Evolutionary conservation across 2,329 filamentous ascomycete genomes (phyloP), one percentile per base, ranked within the genome.

Genomic region (Aspergillus caelatus): DNA sequence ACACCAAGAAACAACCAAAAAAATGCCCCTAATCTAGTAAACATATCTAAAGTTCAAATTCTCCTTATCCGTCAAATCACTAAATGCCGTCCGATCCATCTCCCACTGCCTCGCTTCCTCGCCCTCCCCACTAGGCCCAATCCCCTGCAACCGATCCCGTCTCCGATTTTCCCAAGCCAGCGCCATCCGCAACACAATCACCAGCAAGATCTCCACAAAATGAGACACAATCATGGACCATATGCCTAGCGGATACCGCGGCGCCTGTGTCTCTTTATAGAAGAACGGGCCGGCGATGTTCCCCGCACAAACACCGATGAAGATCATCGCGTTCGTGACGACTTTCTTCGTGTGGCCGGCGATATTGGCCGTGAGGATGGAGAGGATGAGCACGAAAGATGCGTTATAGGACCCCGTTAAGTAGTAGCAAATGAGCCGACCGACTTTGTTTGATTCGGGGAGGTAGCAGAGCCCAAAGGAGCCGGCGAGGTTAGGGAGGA

Each of bases 281-380:
- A 89, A 89, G 74, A 89, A 88, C 0, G 88, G 88, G 0, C 86
- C 84, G 4, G 81, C 83, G 48, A 89, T 87, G 68, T 89, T 89
- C 5, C 86, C 87, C 1, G 84, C 80, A 68, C 86, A 88, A 61
- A 85, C 85, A 0, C 85, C 86, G 9, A 89, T 78, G 76, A 87
- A 88, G 2, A 88, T 79, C 61, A 87, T 82, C 1, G 84, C 86
- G 26, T 86, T 88, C 19, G 86, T 86, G 32, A 88, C 84, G 52
- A 89, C 86, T 71, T 89, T 88, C 71, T 89, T 89, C 1, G 86
- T 87, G 65, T 88, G 85, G 0, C 77, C 77, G 71, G 74, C 83
- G 70, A 74, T 86, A 77, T 72, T 81, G 57, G 63, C 66, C 77
- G 80, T 65, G 68, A 80, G 72, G 81, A 82, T 79, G 65, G 80